phyloP scores from a whole-genome alignment of 116 monocot genomes.

The Papilionanthe hybrid region DNA sequence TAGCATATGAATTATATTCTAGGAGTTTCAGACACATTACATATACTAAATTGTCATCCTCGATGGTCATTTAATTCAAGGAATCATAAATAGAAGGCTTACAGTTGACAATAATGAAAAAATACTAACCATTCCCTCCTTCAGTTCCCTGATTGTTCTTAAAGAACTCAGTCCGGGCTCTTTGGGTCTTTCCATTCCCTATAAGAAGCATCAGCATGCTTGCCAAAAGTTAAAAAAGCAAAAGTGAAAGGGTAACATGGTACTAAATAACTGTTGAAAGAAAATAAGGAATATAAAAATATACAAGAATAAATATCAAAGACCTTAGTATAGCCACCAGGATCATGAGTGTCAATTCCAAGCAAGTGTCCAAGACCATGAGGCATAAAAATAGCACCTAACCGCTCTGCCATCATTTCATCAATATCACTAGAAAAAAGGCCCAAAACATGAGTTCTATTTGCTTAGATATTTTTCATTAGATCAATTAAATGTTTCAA shows the following conservation, averaged over 20 bases:
- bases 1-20: no score
- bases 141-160: slow-evolving; percentile 60
- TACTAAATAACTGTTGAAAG: not conserved
- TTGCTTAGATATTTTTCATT: not conserved
- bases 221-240: not conserved
- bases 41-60: not conserved
- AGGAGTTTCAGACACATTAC: not conserved
- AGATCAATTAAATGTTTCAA: not conserved
- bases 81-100: not conserved
- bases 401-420: slow-evolving; percentile 79
- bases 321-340: slow-evolving; percentile 85
- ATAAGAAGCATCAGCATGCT: slow-evolving; percentile 12
- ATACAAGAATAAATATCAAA: not conserved
- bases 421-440: slow-evolving; percentile 50
- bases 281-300: not conserved
- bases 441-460: not conserved
- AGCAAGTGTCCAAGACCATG: slow-evolving; percentile 98
- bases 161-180: slow-evolving; percentile 71
- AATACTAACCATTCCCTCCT: slow-evolving; percentile 84
- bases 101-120: not conserved
- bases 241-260: not conserved
- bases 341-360: slow-evolving; percentile 97
- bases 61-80: not conserved
- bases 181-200: slow-evolving; percentile 85
- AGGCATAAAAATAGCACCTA: slow-evolving; percentile 92